Evolutionary conservation across 2,329 filamentous ascomycete species (phyloP), one percentile per base, ranked within the genome.

Genomic region (Apiospora kogelbergensis): DNA sequence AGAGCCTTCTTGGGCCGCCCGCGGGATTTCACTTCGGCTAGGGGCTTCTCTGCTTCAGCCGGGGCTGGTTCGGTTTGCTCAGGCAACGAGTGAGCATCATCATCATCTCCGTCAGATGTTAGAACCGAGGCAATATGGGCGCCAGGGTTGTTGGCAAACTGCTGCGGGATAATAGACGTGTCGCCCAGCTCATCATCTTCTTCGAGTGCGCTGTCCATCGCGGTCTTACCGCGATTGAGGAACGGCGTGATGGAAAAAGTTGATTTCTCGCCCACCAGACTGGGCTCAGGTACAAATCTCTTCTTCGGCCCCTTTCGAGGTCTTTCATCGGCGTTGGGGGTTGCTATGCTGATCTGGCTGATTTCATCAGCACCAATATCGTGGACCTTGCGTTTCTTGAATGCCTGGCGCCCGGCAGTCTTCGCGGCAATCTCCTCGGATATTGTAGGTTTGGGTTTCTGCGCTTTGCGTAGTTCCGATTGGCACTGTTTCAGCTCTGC

Each of bases 191-290:
- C 71, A 22, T 71, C 75, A 22, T 70, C 75, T n/a, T 78, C 78
- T n/a, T 78, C 74, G 4, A 69, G 53, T 63, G 72, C 71, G 24
- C 77, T 74, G 65, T 91, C 82, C 72, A 84, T 90, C 70, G 85
- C 77, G 6, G 79, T 84, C 79, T 86, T 89, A 33, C 89, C 91
- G 66, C 91, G 89, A 79, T 95, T 97, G 71, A 98, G 84, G 83
- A 97, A 98, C 0, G 95, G 95, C 0, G 95, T 98, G 72, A 98
- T 94, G 4, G 94, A 97, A 80, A 98, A 98, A 2, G 88, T 90
- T 0, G 95, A 98, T 80, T 97, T 98, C 76, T 97, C 93, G 40
- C 93, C 94, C 6, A 92, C 83, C 68, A 89, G 81, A 1, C 88
- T 85, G 45, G 88, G 86, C 24, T 89, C 87, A 2, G 30, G 15